Percentiles rank a stretch among this genome's conserved stretches.
These are phyloP conservation scores for Botrytis aclada DNA, from an alignment of 2,329 filamentous ascomycete species.

Conservation along the genomic window DNA sequence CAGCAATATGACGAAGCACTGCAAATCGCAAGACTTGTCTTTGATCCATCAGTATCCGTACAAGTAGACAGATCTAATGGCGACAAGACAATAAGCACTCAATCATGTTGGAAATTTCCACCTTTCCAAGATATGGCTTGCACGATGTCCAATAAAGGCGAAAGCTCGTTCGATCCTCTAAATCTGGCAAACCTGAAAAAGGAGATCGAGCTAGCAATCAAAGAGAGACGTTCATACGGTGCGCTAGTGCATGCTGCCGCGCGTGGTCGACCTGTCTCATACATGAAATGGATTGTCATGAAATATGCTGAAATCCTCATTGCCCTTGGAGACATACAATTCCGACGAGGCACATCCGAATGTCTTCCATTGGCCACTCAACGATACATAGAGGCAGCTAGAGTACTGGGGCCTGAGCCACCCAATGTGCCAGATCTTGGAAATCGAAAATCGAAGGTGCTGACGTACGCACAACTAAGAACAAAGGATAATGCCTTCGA, in stretches of 20 bases:
- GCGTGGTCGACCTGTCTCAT: conserved; percentile 30
- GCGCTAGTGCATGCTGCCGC: conserved; percentile 32
- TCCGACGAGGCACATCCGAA: conserved; percentile 34
- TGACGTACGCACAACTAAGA: not conserved
- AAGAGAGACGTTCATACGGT: conserved; percentile 23
- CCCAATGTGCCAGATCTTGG: not conserved
- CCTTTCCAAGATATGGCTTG: not conserved
- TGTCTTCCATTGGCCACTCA: conserved; percentile 36
- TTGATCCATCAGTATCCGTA: not conserved
- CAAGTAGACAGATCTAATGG: not conserved
- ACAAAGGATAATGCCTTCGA: not conserved
- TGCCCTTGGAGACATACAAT: conserved; percentile 36
- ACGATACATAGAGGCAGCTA: conserved; percentile 32
- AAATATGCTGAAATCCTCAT: conserved; percentile 39
- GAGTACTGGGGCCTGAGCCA: conserved; percentile 31
- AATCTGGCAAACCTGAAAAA: not conserved
- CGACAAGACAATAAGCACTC: not conserved
- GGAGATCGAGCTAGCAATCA: not conserved
- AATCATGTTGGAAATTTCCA: not conserved
- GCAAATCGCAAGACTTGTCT: not conserved
- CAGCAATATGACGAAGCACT: conserved; percentile 31
- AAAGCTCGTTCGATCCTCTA: conserved; percentile 31
- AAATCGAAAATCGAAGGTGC: not conserved
- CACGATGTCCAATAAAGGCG: not conserved
- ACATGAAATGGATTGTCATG: conserved; percentile 38